Evolutionary conservation across 192 early-diverging fungal genomes (phyloP), one percentile per base, ranked within the genome.

Genomic region (Umbelopsis isabellina): DNA sequence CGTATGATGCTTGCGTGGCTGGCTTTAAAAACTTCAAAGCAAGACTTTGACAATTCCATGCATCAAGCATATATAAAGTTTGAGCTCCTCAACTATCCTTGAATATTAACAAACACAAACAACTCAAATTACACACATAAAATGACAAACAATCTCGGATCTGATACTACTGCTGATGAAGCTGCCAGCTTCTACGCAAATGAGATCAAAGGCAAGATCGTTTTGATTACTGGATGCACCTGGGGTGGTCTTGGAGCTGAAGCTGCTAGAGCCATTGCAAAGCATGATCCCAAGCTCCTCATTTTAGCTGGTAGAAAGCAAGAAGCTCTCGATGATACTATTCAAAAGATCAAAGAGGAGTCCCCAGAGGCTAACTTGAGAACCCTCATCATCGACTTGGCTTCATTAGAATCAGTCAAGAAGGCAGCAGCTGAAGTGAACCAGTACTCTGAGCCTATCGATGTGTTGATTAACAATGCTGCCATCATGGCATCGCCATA

Each of bases 401-500:
- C 73, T 3, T 75, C 71, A 4, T 66, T 83, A 15, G 46, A 70
- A 49, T 81, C 80, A 45, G 82, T 84, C 45, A 73, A 72, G 22
- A 46, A 37, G 7, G 46, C 27, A 46, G 51, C 51, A 12, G 51
- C 21, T 22, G 51, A 52, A 25, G 51, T 52, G 8, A 52, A 79
- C 12, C 46, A 52, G 12, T 61, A 70, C 18, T 50, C 80, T 48
- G 46, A 37, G 37, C 22, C 51, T 23, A 52, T 52, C 13, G 51
- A 52, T 52, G 51, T 52, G 22, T 11, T 52, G 51, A 52, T 52
- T 22, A 23, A 52, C 51, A 52, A 23, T 8, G 51, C 51, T 52
- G 51, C 51, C 21, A 82, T 92, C 27, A 91, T 92, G 89, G 77
- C 75, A 35, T 71, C 79, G 18, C 88, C 90, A 6, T 82, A 76